Conservation (phyloP, 495 filamentous ascomycete species). For the Entonaema liquescens region DNA sequence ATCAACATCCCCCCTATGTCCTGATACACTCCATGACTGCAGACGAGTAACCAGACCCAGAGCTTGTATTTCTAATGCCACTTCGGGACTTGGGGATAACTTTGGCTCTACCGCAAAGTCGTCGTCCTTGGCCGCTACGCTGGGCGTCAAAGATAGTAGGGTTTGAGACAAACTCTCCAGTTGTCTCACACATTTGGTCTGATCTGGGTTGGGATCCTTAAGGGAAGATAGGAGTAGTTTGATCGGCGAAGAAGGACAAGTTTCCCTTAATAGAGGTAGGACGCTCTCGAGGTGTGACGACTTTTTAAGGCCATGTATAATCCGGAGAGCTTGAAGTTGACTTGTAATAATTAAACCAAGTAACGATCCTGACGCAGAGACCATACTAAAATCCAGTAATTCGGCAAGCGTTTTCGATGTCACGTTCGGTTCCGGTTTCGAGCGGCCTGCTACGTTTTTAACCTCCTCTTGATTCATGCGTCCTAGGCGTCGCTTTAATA, state of each 20-base stretch:
- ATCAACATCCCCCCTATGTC: constrained; percentile 71
- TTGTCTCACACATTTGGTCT: constrained; percentile 71
- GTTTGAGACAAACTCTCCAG: constrained; percentile 74
- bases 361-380: constrained; percentile 48
- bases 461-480: constrained; percentile 45
- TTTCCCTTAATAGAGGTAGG: constrained; percentile 52
- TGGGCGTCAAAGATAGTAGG: constrained; percentile 70
- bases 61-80: constrained; percentile 69
- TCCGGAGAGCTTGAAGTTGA: constrained; percentile 61
- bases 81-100: constrained; percentile 65
- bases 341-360: constrained; percentile 60
- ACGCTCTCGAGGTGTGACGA: constrained; percentile 61
- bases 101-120: constrained; percentile 54
- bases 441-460: constrained; percentile 39
- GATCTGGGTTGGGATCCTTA: constrained; percentile 54
- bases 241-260: constrained; percentile 68
- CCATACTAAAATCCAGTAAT: constrained; percentile 66
- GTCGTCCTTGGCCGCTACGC: constrained; percentile 63
- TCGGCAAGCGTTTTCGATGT: constrained; percentile 63
- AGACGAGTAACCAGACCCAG: constrained; percentile 72
- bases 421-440: constrained; percentile 44
- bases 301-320: constrained; percentile 60
- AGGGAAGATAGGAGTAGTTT: constrained; percentile 66
- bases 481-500: constrained; percentile 70
- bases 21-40: constrained; percentile 74